Conservation (phyloP, 1,139 yeast species). For the Arxiozyma telluris region DNA sequence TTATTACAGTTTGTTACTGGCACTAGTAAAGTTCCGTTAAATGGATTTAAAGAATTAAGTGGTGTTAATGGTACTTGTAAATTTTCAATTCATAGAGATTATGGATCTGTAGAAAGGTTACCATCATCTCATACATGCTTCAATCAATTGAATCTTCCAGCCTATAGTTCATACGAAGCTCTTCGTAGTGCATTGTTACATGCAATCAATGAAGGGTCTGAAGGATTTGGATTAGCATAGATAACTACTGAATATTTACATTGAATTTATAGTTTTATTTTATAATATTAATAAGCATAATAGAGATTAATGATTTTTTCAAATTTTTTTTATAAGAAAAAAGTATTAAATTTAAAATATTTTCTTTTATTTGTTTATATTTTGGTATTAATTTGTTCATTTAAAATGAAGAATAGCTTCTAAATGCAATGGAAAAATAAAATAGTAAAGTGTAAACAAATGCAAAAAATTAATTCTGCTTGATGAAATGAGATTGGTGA, state of each 20-base stretch:
- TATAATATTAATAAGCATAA: not conserved
- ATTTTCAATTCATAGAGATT: constrained; percentile 85
- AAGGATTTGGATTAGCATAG: constrained; percentile 68
- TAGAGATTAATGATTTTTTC: not conserved
- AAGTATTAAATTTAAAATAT: not conserved
- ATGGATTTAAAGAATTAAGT: constrained; percentile 83
- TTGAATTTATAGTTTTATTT: not conserved
- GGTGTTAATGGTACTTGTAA: constrained; percentile 84
- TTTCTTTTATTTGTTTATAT: not conserved
- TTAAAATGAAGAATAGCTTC: too few species aligned
- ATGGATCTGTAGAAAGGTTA: constrained; percentile 73
- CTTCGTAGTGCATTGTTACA: constrained; percentile 69
- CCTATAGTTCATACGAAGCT: constrained; percentile 80
- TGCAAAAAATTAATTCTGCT: too few species aligned
- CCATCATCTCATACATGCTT: constrained; percentile 97
- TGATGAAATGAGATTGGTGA: too few species aligned
- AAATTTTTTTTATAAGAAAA: not conserved
- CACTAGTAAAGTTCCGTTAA: constrained; percentile 90
- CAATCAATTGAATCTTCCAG: constrained; percentile 90
- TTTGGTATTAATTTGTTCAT: not conserved
- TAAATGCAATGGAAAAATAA: too few species aligned
- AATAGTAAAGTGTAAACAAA: too few species aligned
- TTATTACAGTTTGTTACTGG: constrained; percentile 94
- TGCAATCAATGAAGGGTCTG: constrained; percentile 92
- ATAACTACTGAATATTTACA: not conserved